A percentile compares a stretch with the other conserved stretches of the same genome.
phyloP scores from a whole-genome alignment of 2,329 filamentous ascomycete species.

The Raffaelea albimanens region DNA sequence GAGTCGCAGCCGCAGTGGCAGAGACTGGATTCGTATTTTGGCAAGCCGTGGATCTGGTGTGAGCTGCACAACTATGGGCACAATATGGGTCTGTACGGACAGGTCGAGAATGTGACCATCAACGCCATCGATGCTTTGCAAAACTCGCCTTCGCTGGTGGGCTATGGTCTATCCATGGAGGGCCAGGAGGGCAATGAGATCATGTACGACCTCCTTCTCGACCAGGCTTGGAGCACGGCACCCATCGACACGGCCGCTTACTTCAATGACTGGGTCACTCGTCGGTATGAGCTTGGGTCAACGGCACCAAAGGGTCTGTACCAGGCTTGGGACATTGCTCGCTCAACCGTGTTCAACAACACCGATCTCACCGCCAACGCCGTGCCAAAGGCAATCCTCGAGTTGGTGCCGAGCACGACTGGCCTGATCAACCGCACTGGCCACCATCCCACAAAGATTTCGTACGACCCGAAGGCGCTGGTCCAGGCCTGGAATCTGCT shows the following conservation, averaged over 20 bases:
- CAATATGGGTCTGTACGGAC: slow-evolving; percentile 39
- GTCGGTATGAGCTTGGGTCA: slow-evolving; percentile 25
- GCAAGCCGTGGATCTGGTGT: slow-evolving; percentile 46
- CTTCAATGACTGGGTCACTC: slow-evolving; percentile 34
- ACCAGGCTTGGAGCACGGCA: slow-evolving; percentile 36
- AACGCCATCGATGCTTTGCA: slow-evolving; percentile 33
- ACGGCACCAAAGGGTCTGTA: slow-evolving; percentile 24
- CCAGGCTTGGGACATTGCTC: slow-evolving; percentile 34
- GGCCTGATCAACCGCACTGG: slow-evolving; percentile 28
- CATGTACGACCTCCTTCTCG: slow-evolving; percentile 38
- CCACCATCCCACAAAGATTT: slow-evolving; percentile 30
- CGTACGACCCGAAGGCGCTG: slow-evolving; percentile 29
- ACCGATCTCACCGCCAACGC: slow-evolving; percentile 29
- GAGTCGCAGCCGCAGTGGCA: slow-evolving; percentile 41
- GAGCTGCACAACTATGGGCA: slow-evolving; percentile 40
- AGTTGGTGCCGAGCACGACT: slow-evolving; percentile 31
- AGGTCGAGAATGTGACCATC: slow-evolving; percentile 36
- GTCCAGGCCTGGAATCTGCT: slow-evolving; percentile 29
- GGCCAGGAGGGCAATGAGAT: slow-evolving; percentile 44
- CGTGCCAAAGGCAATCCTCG: slow-evolving; percentile 35
- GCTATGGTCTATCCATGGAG: slow-evolving; percentile 38
- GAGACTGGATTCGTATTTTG: slow-evolving; percentile 37
- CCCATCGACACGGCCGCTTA: slow-evolving; percentile 34
- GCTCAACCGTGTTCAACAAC: slow-evolving; percentile 37
- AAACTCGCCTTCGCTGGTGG: slow-evolving; percentile 31